Percentiles rank a stretch among this genome's conserved stretches.
Evolutionary conservation across 2,329 filamentous ascomycete genomes (phyloP).

Genomic region (Microdochium trichocladiopsis): DNA sequence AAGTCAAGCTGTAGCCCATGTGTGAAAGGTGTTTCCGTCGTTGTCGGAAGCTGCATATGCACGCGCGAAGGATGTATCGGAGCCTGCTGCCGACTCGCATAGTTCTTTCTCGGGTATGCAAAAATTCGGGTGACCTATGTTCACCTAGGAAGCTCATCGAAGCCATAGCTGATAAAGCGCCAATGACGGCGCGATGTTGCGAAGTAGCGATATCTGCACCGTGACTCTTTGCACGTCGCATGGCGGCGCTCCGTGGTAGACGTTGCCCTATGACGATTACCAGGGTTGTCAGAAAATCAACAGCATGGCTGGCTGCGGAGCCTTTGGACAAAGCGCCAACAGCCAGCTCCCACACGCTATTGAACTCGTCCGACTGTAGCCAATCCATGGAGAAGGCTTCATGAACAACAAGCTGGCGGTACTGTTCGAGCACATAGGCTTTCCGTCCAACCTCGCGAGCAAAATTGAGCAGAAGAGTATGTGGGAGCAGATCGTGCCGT

Average conservation of each 20-base stretch:
- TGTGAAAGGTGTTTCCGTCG: conserved; percentile 6
- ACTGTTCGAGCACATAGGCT: conserved; percentile 27
- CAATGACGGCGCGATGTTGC: conserved; percentile 31
- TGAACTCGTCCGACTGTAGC: conserved; percentile 34
- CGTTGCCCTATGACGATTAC: conserved; percentile 9
- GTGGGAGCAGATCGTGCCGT: conserved; percentile 15
- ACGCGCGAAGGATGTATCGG: conserved; percentile 19
- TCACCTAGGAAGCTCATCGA: conserved; percentile 22
- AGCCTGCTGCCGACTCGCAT: conserved; percentile 10
- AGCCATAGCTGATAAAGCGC: conserved; percentile 31
- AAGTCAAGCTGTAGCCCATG: neutral
- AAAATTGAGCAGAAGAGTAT: conserved; percentile 26
- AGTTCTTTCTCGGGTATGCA: neutral
- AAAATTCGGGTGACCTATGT: neutral
- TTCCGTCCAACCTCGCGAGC: conserved; percentile 18
- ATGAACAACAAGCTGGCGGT: neutral
- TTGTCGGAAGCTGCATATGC: conserved; percentile 12
- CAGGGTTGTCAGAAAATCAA: conserved; percentile 25
- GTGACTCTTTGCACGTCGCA: neutral
- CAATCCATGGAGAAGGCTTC: conserved; percentile 20
- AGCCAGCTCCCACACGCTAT: conserved; percentile 30
- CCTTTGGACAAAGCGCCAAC: conserved; percentile 25
- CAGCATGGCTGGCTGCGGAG: conserved; percentile 21
- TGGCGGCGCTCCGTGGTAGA: neutral
- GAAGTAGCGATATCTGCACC: neutral